A percentile compares a stretch with the other conserved stretches of the same genome.
These are phyloP conservation scores for Apiospora rasikravindrae DNA, from an alignment of 2,329 filamentous ascomycete species.

Conservation along the genomic window DNA sequence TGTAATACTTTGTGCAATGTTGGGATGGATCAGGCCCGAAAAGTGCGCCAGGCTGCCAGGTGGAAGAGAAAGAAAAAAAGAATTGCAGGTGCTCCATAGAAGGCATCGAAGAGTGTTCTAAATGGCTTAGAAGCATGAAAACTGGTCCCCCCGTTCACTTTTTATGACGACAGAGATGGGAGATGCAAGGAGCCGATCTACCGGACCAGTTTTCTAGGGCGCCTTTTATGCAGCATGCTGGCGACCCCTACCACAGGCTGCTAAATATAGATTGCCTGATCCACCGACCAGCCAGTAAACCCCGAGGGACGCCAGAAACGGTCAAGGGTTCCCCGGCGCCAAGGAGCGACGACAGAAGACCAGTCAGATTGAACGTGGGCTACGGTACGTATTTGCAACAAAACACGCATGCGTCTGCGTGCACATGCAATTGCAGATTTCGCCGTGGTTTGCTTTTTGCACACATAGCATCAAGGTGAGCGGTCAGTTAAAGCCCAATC, in stretches of 20 bases:
- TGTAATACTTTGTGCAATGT: neutral
- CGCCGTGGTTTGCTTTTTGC: neutral
- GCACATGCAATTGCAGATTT: neutral
- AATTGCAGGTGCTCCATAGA: neutral
- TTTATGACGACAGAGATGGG: slow-evolving; percentile 17
- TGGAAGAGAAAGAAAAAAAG: too few species aligned
- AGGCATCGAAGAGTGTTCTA: slow-evolving; percentile 2
- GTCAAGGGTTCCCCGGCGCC: slow-evolving; percentile 12
- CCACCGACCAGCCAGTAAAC: neutral
- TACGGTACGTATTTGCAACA: neutral
- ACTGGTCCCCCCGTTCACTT: neutral
- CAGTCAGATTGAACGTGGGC: slow-evolving; percentile 13
- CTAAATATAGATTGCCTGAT: slow-evolving; percentile 9
- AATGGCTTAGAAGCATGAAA: slow-evolving; percentile 10
- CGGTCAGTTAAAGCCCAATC: neutral
- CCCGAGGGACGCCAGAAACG: slow-evolving; percentile 8
- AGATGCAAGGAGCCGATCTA: slow-evolving; percentile 14
- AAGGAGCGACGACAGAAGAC: slow-evolving; percentile 3
- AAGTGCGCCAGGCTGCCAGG: neutral
- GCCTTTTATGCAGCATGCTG: slow-evolving; percentile 11
- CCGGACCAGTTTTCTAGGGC: slow-evolving; percentile 15
- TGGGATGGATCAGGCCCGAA: neutral
- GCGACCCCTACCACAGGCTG: neutral
- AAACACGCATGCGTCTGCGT: neutral
- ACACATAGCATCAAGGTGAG: neutral